Conservation (phyloP, 2,329 filamentous ascomycete genomes). For the Colletotrichum sp. region DNA sequence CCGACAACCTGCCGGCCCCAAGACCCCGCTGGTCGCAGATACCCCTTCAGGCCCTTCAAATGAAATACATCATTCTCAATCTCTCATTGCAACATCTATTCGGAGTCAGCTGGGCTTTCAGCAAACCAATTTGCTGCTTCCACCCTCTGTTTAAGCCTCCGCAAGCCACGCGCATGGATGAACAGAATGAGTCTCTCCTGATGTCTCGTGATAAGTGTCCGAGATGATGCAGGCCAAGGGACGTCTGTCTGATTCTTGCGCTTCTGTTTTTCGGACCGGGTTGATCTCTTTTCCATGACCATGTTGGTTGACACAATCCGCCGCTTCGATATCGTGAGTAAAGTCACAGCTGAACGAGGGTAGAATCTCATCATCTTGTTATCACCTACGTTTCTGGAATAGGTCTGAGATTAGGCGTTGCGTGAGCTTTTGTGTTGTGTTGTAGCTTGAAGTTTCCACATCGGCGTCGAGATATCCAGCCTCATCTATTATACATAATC, state of each 20-base stretch:
- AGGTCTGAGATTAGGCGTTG: not conserved
- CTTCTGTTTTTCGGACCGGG: not conserved
- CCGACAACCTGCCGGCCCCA: not conserved
- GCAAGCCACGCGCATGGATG: not conserved
- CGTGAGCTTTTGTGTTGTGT: not conserved
- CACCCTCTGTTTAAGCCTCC: not conserved
- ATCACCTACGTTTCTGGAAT: not conserved
- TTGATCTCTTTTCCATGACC: not conserved
- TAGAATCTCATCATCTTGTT: not conserved
- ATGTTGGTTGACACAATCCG: not conserved
- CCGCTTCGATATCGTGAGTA: not conserved
- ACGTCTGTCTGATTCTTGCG: not conserved
- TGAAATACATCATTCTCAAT: not conserved
- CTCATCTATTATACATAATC: not conserved
- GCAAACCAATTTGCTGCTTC: not conserved
- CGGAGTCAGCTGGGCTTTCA: not conserved
- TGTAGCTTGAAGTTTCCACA: not conserved
- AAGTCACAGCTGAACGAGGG: not conserved
- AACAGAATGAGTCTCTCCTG: not conserved
- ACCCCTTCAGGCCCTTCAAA: not conserved
- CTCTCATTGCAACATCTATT: not conserved
- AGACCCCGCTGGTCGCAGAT: not conserved
- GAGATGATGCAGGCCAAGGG: not conserved
- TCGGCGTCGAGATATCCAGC: not conserved
- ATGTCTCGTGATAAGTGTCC: not conserved